These are phyloP conservation scores for Amauroascus niger DNA, from an alignment of 2,329 filamentous ascomycete genomes.

Conservation along the genomic window DNA sequence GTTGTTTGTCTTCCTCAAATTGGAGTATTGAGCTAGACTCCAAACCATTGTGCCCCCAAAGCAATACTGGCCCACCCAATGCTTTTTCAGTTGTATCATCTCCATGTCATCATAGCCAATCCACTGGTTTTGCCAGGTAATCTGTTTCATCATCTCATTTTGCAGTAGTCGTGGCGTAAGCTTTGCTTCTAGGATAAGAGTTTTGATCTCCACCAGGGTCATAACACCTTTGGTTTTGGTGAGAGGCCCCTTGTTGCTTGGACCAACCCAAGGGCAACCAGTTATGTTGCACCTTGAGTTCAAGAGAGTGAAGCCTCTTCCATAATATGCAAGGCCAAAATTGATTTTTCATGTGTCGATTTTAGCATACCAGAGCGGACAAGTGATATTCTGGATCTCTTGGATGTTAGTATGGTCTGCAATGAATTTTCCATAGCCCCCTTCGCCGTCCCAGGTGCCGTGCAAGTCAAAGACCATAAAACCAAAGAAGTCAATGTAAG, in stretches of 20 bases:
- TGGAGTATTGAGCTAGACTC: conserved; percentile 18
- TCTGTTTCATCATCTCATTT: conserved; percentile 20
- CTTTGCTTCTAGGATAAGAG: conserved; percentile 12
- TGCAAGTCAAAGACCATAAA: conserved; percentile 25
- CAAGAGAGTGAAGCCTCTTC: conserved; percentile 19
- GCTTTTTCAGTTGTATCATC: conserved; percentile 22
- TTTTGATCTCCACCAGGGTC: conserved; percentile 19
- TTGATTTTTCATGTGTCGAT: conserved; percentile 20
- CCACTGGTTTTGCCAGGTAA: conserved; percentile 25
- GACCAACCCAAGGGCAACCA: conserved; percentile 19
- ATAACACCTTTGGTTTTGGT: conserved; percentile 19
- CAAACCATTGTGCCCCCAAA: conserved; percentile 30
- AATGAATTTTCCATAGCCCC: conserved; percentile 10
- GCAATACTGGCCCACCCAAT: conserved; percentile 23
- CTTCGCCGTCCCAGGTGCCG: conserved; percentile 22
- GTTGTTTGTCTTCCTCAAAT: too few relatives aligned
- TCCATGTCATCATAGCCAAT: conserved; percentile 23
- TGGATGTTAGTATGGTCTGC: conserved; percentile 22
- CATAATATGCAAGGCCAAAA: conserved; percentile 24
- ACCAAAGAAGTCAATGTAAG: conserved; percentile 24
- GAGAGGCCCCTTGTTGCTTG: conserved; percentile 19
- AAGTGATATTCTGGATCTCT: conserved; percentile 19
- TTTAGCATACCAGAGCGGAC: conserved; percentile 25
- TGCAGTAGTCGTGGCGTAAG: conserved; percentile 12
- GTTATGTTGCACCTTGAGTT: conserved; percentile 17